Base-by-base conservation (phyloP, 148 eudicot genomes). In the Camellia japonica region DNA sequence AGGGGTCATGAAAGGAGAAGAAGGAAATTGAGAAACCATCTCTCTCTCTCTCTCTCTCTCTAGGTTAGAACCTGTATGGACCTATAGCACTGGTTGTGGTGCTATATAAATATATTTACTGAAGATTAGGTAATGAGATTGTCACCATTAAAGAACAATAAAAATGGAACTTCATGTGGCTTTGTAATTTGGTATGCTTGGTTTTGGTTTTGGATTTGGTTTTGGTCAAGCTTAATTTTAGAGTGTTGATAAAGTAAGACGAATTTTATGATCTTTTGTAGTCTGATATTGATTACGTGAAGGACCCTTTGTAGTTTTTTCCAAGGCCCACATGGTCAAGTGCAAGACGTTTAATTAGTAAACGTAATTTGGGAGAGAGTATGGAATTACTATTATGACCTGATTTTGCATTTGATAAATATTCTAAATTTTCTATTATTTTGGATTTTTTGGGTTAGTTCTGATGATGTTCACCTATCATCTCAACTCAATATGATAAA, bases 161-260 rank as follows among this genome's bases (percentile, higher is more conserved):
- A 38, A 18, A 38, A 71, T 2, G 13, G 49, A 13, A 47, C 0
- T 6, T 14, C 23, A 52, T 65, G 49, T 47, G 18, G 10, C 7
- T 44, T 47, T 63, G 11, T 11, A 7, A 19, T 65, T 20, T 23
- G 9, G 59, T 77, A 13, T 71, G 47, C 71, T 15, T 77, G 71
- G 20, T 13, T 62, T 43, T 13, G 38, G 20, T 42, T 4, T 75
- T 42, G 56, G 51, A 55, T 44, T 75, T 19, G 41, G 5, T 76
- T 64, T 64, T 76, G 79, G 71, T 76, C 23, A 76, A 64, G 79
- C 52, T 63, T 66, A 63, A 23, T 64, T 76, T 64, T 76, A 76
- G 79, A 76, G 79, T 76, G 71, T 47, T 47, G 16, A 14, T 76
- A 5, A 63, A 76, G 60, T 62, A 76, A 76, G 13, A 64, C 46